Evolutionary conservation across 495 filamentous ascomycete genomes (phyloP).

Genomic region (Clohesyomyces aquaticus): DNA sequence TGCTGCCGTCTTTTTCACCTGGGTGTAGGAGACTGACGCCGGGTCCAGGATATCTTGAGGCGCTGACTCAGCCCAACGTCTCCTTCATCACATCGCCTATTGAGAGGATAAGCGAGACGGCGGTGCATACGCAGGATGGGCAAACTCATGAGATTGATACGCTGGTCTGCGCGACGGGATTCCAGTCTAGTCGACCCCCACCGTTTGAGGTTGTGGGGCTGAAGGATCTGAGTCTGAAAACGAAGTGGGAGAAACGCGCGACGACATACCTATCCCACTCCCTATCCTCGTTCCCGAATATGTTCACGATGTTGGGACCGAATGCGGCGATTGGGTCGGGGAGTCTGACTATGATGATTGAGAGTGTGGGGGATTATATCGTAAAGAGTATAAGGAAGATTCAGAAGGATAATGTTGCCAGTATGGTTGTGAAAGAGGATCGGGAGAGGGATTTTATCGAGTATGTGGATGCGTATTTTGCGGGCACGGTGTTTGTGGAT

Average conservation of each 20-base stretch:
- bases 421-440: slow-evolving; percentile 27
- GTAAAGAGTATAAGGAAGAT: slow-evolving; percentile 34
- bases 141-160: slow-evolving; percentile 43
- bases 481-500: slow-evolving; percentile 29
- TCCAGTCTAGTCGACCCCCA: slow-evolving; percentile 44
- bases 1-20: slow-evolving; percentile 43
- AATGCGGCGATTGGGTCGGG: slow-evolving; percentile 46
- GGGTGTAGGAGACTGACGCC: slow-evolving; percentile 47
- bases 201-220: slow-evolving; percentile 42
- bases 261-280: slow-evolving; percentile 45
- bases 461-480: slow-evolving; percentile 35
- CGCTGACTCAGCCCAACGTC: slow-evolving; percentile 45
- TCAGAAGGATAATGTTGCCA: slow-evolving; percentile 29
- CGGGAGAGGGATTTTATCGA: slow-evolving; percentile 26
- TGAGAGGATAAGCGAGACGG: slow-evolving; percentile 31
- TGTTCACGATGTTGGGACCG: slow-evolving; percentile 47
- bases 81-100: slow-evolving; percentile 41
- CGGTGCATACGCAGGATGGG: slow-evolving; percentile 43
- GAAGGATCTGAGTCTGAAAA: slow-evolving; percentile 31
- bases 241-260: slow-evolving; percentile 41
- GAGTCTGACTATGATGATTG: slow-evolving; percentile 43
- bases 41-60: slow-evolving; percentile 47
- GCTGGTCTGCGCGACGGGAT: slow-evolving; percentile 47
- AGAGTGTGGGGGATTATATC: slow-evolving; percentile 41
- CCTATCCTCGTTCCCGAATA: slow-evolving; percentile 43